Percentiles rank a stretch among this genome's conserved stretches.
phyloP scores from a whole-genome alignment of 805 yeast species.

The Lipomyces chichibuensis region DNA sequence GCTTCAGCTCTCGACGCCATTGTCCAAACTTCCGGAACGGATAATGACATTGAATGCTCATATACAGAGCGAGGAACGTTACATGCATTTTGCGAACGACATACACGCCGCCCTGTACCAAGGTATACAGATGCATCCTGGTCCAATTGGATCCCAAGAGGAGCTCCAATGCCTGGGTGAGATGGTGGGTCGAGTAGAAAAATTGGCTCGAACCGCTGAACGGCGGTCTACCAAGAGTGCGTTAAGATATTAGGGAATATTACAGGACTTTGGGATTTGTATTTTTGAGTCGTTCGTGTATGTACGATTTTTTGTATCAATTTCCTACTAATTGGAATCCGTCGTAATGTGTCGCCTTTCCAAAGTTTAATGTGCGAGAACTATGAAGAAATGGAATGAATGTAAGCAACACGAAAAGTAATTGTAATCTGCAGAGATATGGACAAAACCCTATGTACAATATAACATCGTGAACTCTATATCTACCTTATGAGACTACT shows the following conservation, averaged over 20 bases:
- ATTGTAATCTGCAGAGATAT: not conserved
- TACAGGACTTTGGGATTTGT: not conserved
- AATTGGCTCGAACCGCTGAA: slow-evolving; percentile 21
- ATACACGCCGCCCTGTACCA: slow-evolving; percentile 27
- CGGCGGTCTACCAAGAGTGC: slow-evolving; percentile 8
- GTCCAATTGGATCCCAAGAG: slow-evolving; percentile 12
- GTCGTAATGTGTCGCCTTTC: not conserved
- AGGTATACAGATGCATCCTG: slow-evolving; percentile 28
- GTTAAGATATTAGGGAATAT: not conserved
- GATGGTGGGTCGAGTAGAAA: slow-evolving; percentile 31
- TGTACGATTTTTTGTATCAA: not conserved
- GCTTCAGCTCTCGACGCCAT: slow-evolving; percentile 55
- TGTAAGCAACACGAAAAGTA: not conserved
- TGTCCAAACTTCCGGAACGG: slow-evolving; percentile 42
- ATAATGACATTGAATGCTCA: slow-evolving; percentile 24
- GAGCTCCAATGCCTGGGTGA: slow-evolving; percentile 31
- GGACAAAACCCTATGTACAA: not conserved
- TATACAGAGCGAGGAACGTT: slow-evolving; percentile 26
- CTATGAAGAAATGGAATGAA: not conserved
- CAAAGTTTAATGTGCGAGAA: not conserved
- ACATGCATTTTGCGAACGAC: slow-evolving; percentile 36
- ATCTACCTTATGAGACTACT: not conserved
- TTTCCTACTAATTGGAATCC: not conserved
- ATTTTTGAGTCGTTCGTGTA: not conserved
- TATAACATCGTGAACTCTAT: not conserved